Evolutionary conservation across 2,329 filamentous ascomycete species (phyloP).

Genomic region (Scleromitrula shiraiana): DNA sequence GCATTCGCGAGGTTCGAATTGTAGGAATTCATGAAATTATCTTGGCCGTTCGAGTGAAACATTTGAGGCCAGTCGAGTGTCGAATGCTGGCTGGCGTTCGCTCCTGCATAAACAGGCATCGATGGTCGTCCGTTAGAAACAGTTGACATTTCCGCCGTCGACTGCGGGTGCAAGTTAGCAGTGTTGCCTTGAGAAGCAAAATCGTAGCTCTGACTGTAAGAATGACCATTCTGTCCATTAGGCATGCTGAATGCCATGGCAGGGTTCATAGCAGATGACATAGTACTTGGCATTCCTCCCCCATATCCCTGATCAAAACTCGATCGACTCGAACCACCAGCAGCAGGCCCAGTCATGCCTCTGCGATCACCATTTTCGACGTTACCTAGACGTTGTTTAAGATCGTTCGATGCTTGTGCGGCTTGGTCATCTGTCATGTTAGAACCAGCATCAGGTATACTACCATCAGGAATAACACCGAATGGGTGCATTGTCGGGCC

Average conservation of each 20-base stretch:
- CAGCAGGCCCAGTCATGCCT: conserved; percentile 46
- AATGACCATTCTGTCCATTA: conserved; percentile 48
- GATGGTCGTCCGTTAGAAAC: conserved; percentile 33
- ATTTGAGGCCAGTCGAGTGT: conserved; percentile 69
- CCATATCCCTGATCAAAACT: conserved; percentile 48
- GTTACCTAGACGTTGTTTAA: conserved; percentile 50
- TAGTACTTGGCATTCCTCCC: conserved; percentile 49
- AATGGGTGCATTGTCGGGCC: conserved; percentile 52
- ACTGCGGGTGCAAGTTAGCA: conserved; percentile 24
- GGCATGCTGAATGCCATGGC: conserved; percentile 56
- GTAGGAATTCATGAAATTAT: conserved; percentile 48
- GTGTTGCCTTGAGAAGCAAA: conserved; percentile 29
- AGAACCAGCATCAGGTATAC: conserved; percentile 26
- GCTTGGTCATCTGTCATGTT: conserved; percentile 52
- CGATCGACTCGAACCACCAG: conserved; percentile 38
- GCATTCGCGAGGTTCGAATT: conserved; percentile 56
- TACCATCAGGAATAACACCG: conserved; percentile 42
- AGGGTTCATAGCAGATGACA: conserved; percentile 54
- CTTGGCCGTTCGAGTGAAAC: conserved; percentile 66
- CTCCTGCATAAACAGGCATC: conserved; percentile 41
- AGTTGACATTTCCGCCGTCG: conserved; percentile 20
- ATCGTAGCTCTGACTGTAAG: conserved; percentile 31
- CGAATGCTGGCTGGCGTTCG: conserved; percentile 49
- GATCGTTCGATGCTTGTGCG: conserved; percentile 44
- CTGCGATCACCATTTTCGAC: conserved; percentile 48